phyloP scores from a whole-genome alignment of 2,329 filamentous ascomycete genomes.

The Pseudogymnoascus sp. region DNA sequence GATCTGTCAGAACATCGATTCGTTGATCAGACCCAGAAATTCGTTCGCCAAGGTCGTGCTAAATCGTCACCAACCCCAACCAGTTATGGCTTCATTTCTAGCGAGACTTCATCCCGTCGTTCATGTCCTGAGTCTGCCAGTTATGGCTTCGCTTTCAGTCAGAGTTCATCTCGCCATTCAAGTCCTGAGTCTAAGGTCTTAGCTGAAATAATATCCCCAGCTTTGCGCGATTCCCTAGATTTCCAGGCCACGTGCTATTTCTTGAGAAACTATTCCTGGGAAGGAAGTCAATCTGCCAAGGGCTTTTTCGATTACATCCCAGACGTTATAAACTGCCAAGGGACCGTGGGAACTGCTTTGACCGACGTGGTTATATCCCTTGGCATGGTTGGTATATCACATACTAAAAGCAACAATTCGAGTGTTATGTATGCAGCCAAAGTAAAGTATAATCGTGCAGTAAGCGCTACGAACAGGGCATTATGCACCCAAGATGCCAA shows the following conservation, averaged over 20 bases:
- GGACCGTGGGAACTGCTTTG: constrained; percentile 18
- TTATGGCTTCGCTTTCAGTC: background rate
- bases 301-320: constrained; percentile 24
- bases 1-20: background rate
- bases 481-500: constrained; percentile 20
- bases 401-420: background rate
- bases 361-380: constrained; percentile 22
- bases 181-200: background rate
- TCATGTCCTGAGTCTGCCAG: too few relatives aligned
- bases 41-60: background rate
- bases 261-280: constrained; percentile 26
- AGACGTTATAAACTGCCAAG: constrained; percentile 15
- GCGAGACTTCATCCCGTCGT: too few relatives aligned
- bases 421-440: background rate
- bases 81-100: background rate
- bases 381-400: constrained; percentile 20
- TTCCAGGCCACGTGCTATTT: constrained; percentile 25
- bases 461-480: background rate
- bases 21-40: background rate
- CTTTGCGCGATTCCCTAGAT: background rate
- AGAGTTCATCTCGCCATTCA: background rate
- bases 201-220: background rate
- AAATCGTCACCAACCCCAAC: background rate
- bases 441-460: constrained; percentile 9
- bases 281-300: constrained; percentile 14